A percentile compares a stretch with the other conserved stretches of the same genome.
Conservation (phyloP, 1,284 basidiomycete species). For the Mycena citricolor region DNA sequence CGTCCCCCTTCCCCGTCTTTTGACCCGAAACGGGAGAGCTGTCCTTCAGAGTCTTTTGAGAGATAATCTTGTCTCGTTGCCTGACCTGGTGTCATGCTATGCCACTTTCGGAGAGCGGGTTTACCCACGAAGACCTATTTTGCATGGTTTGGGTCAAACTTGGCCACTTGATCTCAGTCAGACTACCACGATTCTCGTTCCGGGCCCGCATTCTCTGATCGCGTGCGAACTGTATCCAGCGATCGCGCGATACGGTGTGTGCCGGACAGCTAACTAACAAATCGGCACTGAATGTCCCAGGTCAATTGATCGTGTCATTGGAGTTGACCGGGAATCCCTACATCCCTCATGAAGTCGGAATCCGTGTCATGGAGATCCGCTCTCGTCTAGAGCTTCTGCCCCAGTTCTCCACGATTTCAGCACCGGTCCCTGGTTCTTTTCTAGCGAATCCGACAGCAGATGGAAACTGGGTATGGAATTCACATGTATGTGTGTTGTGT, state of each 20-base stretch:
- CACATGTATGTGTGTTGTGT: not conserved
- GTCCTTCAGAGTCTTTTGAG: conserved; percentile 10
- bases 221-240: conserved; percentile 6
- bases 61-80: conserved; percentile 7
- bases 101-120: not conserved
- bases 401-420: conserved; percentile 2
- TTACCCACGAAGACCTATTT: not conserved
- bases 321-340: conserved; percentile 8
- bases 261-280: too few species aligned
- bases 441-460: not conserved
- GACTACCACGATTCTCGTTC: not conserved
- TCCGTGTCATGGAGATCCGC: conserved; percentile 11
- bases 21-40: not conserved
- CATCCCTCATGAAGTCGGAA: conserved; percentile 8
- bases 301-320: conserved; percentile 5
- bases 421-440: not conserved
- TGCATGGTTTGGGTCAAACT: conserved; percentile 11
- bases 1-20: conserved; percentile 3
- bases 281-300: too few species aligned
- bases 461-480: conserved; percentile 12
- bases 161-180: conserved; percentile 4
- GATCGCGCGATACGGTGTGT: conserved; percentile 8
- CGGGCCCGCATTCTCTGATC: conserved; percentile 5
- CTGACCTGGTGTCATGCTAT: conserved; percentile 1
- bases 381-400: conserved; percentile 1